Evolutionary conservation across 2,329 filamentous ascomycete genomes (phyloP).

Genomic region (Sporothrix mexicana): DNA sequence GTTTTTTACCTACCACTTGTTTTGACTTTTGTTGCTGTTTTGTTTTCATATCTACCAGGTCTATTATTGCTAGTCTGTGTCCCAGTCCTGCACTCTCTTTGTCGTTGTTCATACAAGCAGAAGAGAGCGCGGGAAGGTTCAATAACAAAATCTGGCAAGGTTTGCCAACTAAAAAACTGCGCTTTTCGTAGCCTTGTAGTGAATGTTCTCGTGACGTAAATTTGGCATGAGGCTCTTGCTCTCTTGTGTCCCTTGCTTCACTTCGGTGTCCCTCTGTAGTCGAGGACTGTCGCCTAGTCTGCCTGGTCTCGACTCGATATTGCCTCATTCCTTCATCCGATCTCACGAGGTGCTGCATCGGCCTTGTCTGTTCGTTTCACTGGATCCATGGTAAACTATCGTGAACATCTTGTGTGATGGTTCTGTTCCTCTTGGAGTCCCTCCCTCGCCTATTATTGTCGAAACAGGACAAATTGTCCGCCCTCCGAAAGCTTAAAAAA

Average conservation of each 20-base stretch:
- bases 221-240: not conserved
- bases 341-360: not conserved
- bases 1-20: slow-evolving; percentile 13
- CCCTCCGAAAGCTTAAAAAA: not conserved
- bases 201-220: not conserved
- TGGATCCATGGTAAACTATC: not conserved
- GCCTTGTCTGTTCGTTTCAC: not conserved
- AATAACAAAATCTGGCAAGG: not conserved
- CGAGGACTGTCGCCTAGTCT: slow-evolving; percentile 1
- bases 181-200: not conserved
- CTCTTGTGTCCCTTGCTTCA: not conserved
- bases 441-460: not conserved
- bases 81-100: not conserved
- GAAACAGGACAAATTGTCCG: not conserved
- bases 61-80: not conserved
- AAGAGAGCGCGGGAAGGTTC: not conserved
- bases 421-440: not conserved
- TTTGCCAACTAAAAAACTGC: not conserved
- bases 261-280: not conserved
- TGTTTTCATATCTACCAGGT: not conserved
- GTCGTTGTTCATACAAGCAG: not conserved
- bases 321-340: slow-evolving; percentile 17
- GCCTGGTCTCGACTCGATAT: not conserved
- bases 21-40: not conserved
- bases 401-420: not conserved